Evolutionary conservation across 176 grass and related monocot genomes (phyloP).

Genomic region (Canna indica): DNA sequence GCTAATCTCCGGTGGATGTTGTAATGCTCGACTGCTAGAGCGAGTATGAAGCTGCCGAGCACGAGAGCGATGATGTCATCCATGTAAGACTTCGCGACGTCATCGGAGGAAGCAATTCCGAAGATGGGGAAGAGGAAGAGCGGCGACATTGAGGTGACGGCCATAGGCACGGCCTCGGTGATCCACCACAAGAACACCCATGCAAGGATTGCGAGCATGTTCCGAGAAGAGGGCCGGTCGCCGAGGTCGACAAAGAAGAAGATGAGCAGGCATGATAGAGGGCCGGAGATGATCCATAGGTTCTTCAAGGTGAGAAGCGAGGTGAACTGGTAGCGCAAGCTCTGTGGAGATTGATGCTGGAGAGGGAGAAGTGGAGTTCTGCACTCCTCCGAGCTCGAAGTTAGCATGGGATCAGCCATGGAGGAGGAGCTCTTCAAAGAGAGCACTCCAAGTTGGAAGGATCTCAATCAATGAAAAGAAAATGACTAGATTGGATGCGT

Average conservation of each 20-base stretch:
- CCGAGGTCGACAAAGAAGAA: conserved; percentile 38
- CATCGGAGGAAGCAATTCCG: conserved; percentile 40
- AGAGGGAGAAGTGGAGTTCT: conserved; percentile 36
- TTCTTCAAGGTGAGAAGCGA: conserved; percentile 39
- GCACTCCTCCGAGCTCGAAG: not conserved
- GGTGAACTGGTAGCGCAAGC: not conserved
- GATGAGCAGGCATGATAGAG: conserved; percentile 35
- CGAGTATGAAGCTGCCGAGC: conserved; percentile 93
- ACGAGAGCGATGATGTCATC: conserved; percentile 93
- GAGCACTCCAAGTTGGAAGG: too few relatives aligned
- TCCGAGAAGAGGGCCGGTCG: conserved; percentile 32
- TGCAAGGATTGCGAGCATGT: conserved; percentile 43
- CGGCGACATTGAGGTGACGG: conserved; percentile 80
- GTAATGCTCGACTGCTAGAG: conserved; percentile 83
- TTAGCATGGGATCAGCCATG: conserved; percentile 23
- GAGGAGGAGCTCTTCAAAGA: not conserved
- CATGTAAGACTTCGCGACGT: conserved; percentile 74
- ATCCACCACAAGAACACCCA: conserved; percentile 94
- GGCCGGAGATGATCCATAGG: conserved; percentile 38
- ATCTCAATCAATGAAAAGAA: not conserved
- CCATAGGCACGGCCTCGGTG: conserved; percentile 72
- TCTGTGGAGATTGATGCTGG: conserved; percentile 1
- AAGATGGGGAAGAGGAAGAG: conserved; percentile 83
- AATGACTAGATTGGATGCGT: not conserved
- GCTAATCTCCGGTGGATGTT: conserved; percentile 83